Conservation (phyloP, 352 stramenopile genomes). For the Globisporangium polare region DNA sequence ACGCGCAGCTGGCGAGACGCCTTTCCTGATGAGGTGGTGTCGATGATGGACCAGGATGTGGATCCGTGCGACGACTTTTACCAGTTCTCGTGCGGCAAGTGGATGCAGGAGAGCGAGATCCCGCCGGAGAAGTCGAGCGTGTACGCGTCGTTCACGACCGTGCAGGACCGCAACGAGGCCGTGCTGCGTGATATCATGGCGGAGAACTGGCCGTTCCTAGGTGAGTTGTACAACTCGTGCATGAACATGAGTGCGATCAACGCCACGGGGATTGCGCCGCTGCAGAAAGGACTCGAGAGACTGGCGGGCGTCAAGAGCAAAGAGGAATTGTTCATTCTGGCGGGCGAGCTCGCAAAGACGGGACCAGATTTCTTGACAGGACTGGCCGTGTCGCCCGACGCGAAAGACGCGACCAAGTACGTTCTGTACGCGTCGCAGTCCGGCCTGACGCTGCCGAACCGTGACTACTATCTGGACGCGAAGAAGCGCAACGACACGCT, state of each 20-base stretch:
- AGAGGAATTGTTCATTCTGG: conserved; percentile 41
- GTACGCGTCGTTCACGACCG: conserved; percentile 21
- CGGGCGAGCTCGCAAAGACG: conserved; percentile 44
- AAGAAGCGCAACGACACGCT: conserved; percentile 74
- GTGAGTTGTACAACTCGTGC: conserved; percentile 56
- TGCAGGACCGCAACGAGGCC: conserved; percentile 26
- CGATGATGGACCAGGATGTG: conserved; percentile 23
- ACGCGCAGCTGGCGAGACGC: conserved; percentile 18
- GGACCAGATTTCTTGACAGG: conserved; percentile 80
- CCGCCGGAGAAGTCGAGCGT: conserved; percentile 23
- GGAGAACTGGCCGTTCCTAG: conserved; percentile 48
- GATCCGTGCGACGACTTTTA: conserved; percentile 36
- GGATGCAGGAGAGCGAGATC: conserved; percentile 25
- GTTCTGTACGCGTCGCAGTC: conserved; percentile 80
- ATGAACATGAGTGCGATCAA: conserved; percentile 62
- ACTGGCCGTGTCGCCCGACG: conserved; percentile 69
- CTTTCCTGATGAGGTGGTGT: conserved; percentile 19
- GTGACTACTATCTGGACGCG: conserved; percentile 91
- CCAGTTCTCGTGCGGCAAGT: conserved; percentile 27
- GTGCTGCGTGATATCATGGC: conserved; percentile 25
- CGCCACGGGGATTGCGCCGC: conserved; percentile 29
- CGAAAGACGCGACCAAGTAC: conserved; percentile 79
- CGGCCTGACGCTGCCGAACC: conserved; percentile 86
- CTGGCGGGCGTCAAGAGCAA: conserved; percentile 35
- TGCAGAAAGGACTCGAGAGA: conserved; percentile 27